Conservation (phyloP, 805 yeast species). For the Ascoidea asiatica region DNA sequence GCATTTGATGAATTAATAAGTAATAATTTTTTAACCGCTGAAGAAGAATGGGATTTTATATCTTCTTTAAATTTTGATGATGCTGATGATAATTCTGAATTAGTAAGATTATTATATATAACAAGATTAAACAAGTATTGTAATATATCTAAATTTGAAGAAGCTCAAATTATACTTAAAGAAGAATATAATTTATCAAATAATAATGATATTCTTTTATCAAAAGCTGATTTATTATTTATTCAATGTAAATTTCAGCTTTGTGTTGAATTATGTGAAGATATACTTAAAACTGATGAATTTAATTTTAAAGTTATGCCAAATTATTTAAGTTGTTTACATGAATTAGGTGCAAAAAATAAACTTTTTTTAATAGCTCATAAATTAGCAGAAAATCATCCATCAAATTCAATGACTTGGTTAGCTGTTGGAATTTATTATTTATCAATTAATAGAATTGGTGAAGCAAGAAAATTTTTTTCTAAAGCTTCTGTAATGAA, state of each 20-base stretch:
- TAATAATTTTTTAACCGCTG: constrained; percentile 65
- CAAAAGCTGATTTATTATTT: constrained; percentile 57
- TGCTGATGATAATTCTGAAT: constrained; percentile 68
- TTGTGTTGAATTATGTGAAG: constrained; percentile 65
- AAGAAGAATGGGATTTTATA: constrained; percentile 78
- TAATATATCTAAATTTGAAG: constrained; percentile 42
- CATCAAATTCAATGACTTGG: constrained; percentile 79
- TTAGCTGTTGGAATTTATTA: constrained; percentile 87
- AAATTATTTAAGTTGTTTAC: constrained; percentile 66
- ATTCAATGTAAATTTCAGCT: constrained; percentile 68
- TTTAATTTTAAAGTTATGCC: constrained; percentile 65
- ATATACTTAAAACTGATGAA: constrained; percentile 40
- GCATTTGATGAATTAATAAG: constrained; percentile 72
- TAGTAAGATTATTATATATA: constrained; percentile 65
- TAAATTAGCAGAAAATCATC: constrained; percentile 72
- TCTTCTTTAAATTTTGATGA: constrained; percentile 51
- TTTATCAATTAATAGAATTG: constrained; percentile 51
- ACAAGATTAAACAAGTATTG: constrained; percentile 64
- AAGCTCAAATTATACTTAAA: constrained; percentile 48
- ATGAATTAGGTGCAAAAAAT: constrained; percentile 74
- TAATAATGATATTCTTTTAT: constrained; percentile 55
- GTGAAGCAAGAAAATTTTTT: constrained; percentile 79
- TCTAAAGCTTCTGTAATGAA: constrained; percentile 79
- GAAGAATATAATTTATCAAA: constrained; percentile 62
- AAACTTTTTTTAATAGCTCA: constrained; percentile 73